Base-by-base conservation (phyloP, 306 rosid species). In the Trifolium dubium region DNA sequence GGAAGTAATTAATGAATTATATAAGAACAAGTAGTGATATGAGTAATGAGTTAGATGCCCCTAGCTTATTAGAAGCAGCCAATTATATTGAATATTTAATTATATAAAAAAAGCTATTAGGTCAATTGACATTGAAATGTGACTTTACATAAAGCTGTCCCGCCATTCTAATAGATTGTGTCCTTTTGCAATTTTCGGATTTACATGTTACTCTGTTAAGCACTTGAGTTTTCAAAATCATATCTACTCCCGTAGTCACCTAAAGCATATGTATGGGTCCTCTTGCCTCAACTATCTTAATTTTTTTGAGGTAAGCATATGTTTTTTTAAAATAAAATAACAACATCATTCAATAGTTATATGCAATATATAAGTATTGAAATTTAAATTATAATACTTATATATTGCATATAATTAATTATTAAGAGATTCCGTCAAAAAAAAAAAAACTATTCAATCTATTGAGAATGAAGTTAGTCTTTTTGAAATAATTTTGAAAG, bases 61-160 rank as follows among this genome's bases (percentile, higher is more conserved):
- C 75, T 73, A 73, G 64, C 74, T 31, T 64, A 69, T 41, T 35
- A 67, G 76, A 32, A 64, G 71, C 56, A 73, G 87, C 69, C 77
- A 51, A 72, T 73, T 77, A 37, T 65, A 39, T 78, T 64, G 19
- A n/a, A 29, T 9, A 43, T 83, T 75, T 39, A 14, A 14, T 61
- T 31, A 9, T 7, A 39, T 2, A 18, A 13, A 50, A 44, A 56
- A 23, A 7, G 13, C 13, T 65, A 51, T 30, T 60, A 62, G 51
- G 75, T 64, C 12, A 64, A 47, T 64, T 78, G 87, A 76, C 77
- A 80, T 62, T 37, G 66, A 76, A 68, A 72, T 80, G 80, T 54
- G 75, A 73, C 82, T 76, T 77, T 72, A 77, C 66, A 18, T 39
- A 59, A 67, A 75, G 74, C 70, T 76, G 85, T 69, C 83, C 82